Base-by-base conservation (phyloP, 345 rosid genomes). In the Hibiscus tridactylites region DNA sequence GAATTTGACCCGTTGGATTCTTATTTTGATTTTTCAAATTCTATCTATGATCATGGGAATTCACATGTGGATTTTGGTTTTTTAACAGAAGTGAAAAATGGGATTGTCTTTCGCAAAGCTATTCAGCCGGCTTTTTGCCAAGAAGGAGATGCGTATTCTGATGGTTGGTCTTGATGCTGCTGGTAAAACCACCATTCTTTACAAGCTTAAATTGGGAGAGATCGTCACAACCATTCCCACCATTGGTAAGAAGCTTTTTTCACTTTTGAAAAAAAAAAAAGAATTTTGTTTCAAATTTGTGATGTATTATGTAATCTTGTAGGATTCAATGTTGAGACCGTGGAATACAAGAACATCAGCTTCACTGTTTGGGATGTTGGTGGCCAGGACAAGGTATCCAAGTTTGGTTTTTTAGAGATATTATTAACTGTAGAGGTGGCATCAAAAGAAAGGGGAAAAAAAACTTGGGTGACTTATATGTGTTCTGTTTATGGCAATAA, bases 151-250 rank as follows among this genome's bases (percentile, higher is more conserved):
- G 92, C 85, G 90, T 63, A 88, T 88, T 63, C 85, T 88, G 28
- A 88, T 88, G 92, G 92, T 88, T n/a, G 92, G 90, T 79, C 92
- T 88, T 61, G 92, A 88, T 78, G 92, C 92, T 9, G 92, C 92
- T 83, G 92, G 92, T 84, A 88, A 88, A 88, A 88, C 92, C 1
- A 88, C 93, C 9, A 88, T 88, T 62, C 73, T 88, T 13, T 88
- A 88, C 88, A 88, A 88, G 87, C 90, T 88, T 78, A 88, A 88
- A 70, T 83, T 88, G 57, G 90, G 93, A 81, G 93, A 88, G 83
- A 88, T 88, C 58, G 93, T 88, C 33, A 88, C 93, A 69, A 88
- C 93, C 58, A 88, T 88, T 71, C 93, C 93, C 1, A 88, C 93
- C 79, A 88, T 88, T 65, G 93, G 93, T 88, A 67, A 80, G 87